These are phyloP conservation scores for Exophiala aquamarina DNA, from an alignment of 2,329 filamentous ascomycete species.

Conservation along the genomic window DNA sequence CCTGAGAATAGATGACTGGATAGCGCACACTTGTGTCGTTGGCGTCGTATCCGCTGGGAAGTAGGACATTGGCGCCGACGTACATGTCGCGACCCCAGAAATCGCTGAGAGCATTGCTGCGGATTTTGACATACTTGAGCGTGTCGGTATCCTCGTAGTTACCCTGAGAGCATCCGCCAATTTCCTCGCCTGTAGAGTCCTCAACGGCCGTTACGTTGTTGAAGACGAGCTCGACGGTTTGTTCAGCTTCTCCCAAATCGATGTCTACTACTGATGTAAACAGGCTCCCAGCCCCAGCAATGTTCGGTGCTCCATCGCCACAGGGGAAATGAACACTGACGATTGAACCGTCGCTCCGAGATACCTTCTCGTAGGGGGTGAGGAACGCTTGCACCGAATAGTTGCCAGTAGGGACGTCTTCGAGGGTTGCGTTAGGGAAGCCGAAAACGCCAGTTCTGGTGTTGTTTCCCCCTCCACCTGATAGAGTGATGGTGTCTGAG, in stretches of 20 bases:
- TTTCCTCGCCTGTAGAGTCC: slow-evolving; percentile 8
- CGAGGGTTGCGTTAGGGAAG: slow-evolving; percentile 12
- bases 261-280: slow-evolving; percentile 8
- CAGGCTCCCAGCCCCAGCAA: slow-evolving; percentile 11
- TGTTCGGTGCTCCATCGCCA: slow-evolving; percentile 13
- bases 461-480: slow-evolving; percentile 9
- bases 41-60: slow-evolving; percentile 12
- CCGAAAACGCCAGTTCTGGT: slow-evolving; percentile 5
- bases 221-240: slow-evolving; percentile 13
- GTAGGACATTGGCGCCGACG: slow-evolving; percentile 14
- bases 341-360: slow-evolving; percentile 12
- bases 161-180: slow-evolving; percentile 13
- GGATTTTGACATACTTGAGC: slow-evolving; percentile 17
- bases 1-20: slow-evolving; percentile 17
- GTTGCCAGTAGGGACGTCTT: slow-evolving; percentile 11
- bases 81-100: slow-evolving; percentile 19
- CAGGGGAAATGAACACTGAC: slow-evolving; percentile 15
- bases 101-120: slow-evolving; percentile 15
- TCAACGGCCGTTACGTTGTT: slow-evolving; percentile 9
- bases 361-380: slow-evolving; percentile 13
- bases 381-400: slow-evolving; percentile 18
- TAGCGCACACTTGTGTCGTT: slow-evolving; percentile 12
- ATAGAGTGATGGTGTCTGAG: slow-evolving; percentile 3
- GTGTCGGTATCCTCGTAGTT: slow-evolving; percentile 15
- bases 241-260: slow-evolving; percentile 1